phyloP scores from a whole-genome alignment of 2,329 filamentous ascomycete genomes.

The Cordyceps javanica region DNA sequence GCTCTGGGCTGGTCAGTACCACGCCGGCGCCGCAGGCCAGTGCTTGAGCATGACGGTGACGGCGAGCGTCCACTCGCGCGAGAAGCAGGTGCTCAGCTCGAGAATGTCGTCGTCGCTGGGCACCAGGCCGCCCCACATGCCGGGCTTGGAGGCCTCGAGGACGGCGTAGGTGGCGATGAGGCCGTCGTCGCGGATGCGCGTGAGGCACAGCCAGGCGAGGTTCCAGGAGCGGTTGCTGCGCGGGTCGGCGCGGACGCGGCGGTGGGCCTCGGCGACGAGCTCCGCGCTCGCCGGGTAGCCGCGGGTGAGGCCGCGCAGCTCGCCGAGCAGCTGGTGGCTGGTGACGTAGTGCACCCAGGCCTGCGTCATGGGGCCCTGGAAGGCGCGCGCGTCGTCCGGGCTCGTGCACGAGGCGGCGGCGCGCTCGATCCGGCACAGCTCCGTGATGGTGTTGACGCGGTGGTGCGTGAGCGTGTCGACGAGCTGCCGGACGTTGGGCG shows the following conservation, averaged over 20 bases:
- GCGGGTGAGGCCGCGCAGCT: conserved; percentile 61
- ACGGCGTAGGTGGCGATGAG: conserved; percentile 57
- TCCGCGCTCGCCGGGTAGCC: conserved; percentile 63
- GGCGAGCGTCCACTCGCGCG: conserved; percentile 60
- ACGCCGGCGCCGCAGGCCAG: conserved; percentile 57
- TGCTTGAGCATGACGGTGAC: conserved; percentile 61
- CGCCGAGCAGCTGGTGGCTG: conserved; percentile 61
- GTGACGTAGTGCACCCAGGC: conserved; percentile 69
- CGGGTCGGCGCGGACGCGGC: conserved; percentile 57
- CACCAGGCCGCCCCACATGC: conserved; percentile 62
- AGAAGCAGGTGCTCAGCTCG: conserved; percentile 56
- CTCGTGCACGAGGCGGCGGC: conserved; percentile 52
- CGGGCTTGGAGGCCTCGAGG: conserved; percentile 52
- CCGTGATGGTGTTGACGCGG: conserved; percentile 66
- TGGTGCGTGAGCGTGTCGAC: conserved; percentile 59
- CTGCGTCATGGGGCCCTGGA: conserved; percentile 59
- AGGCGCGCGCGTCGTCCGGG: conserved; percentile 51
- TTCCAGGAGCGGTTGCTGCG: conserved; percentile 68
- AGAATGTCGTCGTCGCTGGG: conserved; percentile 51
- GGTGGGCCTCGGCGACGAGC: conserved; percentile 59
- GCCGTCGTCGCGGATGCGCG: conserved; percentile 57
- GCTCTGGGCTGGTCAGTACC: conserved; percentile 31
- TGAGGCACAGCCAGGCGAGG: conserved; percentile 64
- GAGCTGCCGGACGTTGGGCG: conserved; percentile 35
- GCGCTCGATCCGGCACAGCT: conserved; percentile 65